Evolutionary conservation across 345 rosid species (phyloP), one percentile per base, ranked within the genome.

Genomic region (Mercurialis annua): DNA sequence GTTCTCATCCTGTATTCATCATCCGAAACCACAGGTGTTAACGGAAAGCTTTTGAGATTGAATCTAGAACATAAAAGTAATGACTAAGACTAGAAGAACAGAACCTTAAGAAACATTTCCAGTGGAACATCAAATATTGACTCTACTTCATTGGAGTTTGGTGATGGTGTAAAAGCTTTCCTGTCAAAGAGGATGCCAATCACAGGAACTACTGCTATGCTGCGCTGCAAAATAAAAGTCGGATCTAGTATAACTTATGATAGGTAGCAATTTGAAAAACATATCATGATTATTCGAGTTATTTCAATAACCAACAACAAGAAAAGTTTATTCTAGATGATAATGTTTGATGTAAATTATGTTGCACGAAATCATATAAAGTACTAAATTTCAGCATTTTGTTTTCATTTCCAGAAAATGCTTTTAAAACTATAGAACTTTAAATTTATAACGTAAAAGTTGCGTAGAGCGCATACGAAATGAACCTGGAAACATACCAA

Each of bases 71-170:
- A 0, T 9, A 64, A 34, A 34, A 60, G 2, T 49, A 66, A 21
- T 57, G 52, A 53, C 38, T 23, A 16, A 34, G 51, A 34, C 29
- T 8, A 10, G 50, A 38, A 10, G 50, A 38, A 24, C 16, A 46
- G 15, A 63, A 83, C 92, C 93, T 86, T 82, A 30, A 90, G 83
- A 74, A 90, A 90, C 93, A 90, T 90, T 60, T 86, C 90, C 20
- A 87, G 71, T 0, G 94, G 90, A 29, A 70, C 86, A 73, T 90
- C 87, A 20, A 87, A 86, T 62, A 90, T 76, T 5, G 78, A 82
- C 79, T 90, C 86, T 5, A 86, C 90, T 80, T 88, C 90, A 34
- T 71, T 73, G 58, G 84, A 70, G 77, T 72, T 78, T 14, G 55
- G 82, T 24, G 58, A 21, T 18, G 92, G 92, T 56, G 38, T 60